These are phyloP conservation scores for Davidsoniella virescens DNA, from an alignment of 2,329 filamentous ascomycete genomes.

Conservation along the genomic window DNA sequence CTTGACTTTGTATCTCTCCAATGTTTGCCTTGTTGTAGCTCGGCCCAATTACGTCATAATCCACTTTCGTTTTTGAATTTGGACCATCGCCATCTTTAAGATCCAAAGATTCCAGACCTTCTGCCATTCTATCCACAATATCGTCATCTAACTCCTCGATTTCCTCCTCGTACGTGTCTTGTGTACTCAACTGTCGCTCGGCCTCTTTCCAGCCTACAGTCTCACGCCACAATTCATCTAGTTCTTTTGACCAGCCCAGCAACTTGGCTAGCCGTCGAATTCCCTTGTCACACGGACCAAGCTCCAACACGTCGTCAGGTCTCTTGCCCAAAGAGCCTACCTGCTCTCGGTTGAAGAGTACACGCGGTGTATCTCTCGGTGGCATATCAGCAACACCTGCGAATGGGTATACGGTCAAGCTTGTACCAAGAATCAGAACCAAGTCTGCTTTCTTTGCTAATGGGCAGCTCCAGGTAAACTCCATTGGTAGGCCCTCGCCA, in stretches of 20 bases:
- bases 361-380: slow-evolving; percentile 45
- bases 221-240: slow-evolving; percentile 58
- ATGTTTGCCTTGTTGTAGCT: too few species aligned
- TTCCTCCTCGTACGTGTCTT: slow-evolving; percentile 19
- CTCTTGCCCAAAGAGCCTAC: slow-evolving; percentile 66
- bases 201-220: slow-evolving; percentile 47
- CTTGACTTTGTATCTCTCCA: too few species aligned
- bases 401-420: slow-evolving; percentile 76
- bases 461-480: slow-evolving; percentile 25
- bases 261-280: slow-evolving; percentile 63
- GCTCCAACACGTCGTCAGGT: slow-evolving; percentile 66
- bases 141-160: slow-evolving; percentile 24
- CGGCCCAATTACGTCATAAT: slow-evolving; percentile 38
- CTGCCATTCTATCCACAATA: slow-evolving; percentile 27
- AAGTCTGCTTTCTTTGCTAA: slow-evolving; percentile 49
- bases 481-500: slow-evolving; percentile 46
- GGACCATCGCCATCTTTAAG: slow-evolving; percentile 17
- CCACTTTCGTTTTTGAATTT: background rate
- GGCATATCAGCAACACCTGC: slow-evolving; percentile 58
- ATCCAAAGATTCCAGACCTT: slow-evolving; percentile 22
- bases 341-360: slow-evolving; percentile 74
- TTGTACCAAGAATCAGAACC: slow-evolving; percentile 76
- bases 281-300: slow-evolving; percentile 72
- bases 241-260: slow-evolving; percentile 71
- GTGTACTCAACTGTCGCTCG: slow-evolving; percentile 26